These are phyloP conservation scores for Colletotrichum trifolii DNA, from an alignment of 2,329 filamentous ascomycete genomes.

Conservation along the genomic window DNA sequence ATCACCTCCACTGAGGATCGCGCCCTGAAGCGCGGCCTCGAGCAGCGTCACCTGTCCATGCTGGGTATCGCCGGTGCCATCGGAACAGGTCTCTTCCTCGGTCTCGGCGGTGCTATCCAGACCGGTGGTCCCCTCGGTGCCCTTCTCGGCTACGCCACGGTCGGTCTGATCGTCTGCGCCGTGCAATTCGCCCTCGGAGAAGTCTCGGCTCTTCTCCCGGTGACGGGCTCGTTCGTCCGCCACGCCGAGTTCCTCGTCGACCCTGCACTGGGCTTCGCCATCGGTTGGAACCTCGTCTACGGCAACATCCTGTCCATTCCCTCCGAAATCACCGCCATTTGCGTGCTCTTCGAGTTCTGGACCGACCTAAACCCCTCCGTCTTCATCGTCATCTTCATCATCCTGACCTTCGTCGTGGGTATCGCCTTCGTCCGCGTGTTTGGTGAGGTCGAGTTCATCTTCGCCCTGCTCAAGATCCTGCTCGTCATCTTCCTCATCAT, in stretches of 20 bases:
- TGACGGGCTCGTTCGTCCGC: constrained; percentile 71
- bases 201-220: constrained; percentile 68
- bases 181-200: constrained; percentile 71
- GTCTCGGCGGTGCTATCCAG: constrained; percentile 64
- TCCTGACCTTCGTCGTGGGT: constrained; percentile 38
- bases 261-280: constrained; percentile 67
- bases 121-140: constrained; percentile 61
- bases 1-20: constrained; percentile 61
- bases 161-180: constrained; percentile 66
- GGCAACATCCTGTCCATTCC: constrained; percentile 51
- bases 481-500: constrained; percentile 72
- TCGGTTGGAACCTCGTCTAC: constrained; percentile 72
- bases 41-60: constrained; percentile 70
- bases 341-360: constrained; percentile 42
- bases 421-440: constrained; percentile 47
- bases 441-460: constrained; percentile 68
- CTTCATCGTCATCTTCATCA: constrained; percentile 39
- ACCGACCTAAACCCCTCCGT: constrained; percentile 37
- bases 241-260: constrained; percentile 71
- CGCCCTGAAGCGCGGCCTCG: constrained; percentile 60
- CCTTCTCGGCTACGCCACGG: constrained; percentile 64
- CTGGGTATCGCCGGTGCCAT: constrained; percentile 71
- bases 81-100: constrained; percentile 70
- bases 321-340: constrained; percentile 42
- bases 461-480: constrained; percentile 64